Percentiles rank a stretch among this genome's conserved stretches.
Evolutionary conservation across 257 asterid species (phyloP).

Genomic region (Galeopsis tetrahit): DNA sequence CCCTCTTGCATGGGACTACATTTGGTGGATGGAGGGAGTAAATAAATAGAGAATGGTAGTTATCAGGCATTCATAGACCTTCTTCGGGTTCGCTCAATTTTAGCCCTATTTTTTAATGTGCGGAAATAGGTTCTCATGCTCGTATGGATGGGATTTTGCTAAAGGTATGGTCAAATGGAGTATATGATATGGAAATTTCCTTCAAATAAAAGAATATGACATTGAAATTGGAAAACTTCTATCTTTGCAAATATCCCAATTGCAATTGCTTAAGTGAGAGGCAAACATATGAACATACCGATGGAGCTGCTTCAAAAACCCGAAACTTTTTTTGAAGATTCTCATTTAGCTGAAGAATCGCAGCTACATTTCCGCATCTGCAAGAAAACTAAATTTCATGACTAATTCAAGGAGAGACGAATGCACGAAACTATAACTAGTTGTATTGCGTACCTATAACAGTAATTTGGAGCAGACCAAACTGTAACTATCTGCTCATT

Average conservation of each 20-base stretch:
- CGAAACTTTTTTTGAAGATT: constrained; percentile 78
- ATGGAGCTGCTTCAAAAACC: constrained; percentile 97
- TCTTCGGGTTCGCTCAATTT: background rate
- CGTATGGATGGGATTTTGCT: background rate
- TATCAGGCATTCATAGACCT: too few relatives aligned
- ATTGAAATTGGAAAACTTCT: background rate
- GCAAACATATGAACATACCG: constrained; percentile 49
- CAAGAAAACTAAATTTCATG: constrained; percentile 24
- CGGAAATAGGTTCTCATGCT: background rate
- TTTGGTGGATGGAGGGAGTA: too few relatives aligned
- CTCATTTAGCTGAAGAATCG: constrained; percentile 90
- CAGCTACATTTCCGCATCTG: constrained; percentile 99
- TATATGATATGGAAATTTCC: background rate
- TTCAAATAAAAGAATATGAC: background rate
- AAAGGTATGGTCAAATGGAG: background rate
- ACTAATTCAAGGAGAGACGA: constrained; percentile 17
- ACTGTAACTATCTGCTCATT: constrained; percentile 89
- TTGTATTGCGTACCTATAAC: constrained; percentile 66
- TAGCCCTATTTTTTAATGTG: background rate
- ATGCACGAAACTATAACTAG: background rate
- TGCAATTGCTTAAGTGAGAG: background rate
- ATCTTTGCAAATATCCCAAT: background rate
- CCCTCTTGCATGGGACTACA: too few relatives aligned
- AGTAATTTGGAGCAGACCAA: constrained; percentile 99
- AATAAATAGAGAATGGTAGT: too few relatives aligned